Base-by-base conservation (phyloP, 2,329 filamentous ascomycete species). In the Paraphaeosphaeria sporulosa region DNA sequence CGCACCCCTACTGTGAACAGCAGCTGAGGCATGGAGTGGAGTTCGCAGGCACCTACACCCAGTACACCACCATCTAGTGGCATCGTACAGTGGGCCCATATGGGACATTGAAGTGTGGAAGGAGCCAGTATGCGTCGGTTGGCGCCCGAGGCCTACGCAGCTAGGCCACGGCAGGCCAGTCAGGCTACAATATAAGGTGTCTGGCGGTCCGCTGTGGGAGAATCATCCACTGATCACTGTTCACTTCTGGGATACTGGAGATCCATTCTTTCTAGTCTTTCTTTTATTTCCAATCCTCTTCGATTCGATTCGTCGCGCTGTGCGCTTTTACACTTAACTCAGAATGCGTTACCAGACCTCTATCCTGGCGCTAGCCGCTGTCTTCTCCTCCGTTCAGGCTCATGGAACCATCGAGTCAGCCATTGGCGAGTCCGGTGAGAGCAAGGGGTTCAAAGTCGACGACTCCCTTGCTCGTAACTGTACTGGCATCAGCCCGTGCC, bases 401-500 rank as follows among this genome's bases (percentile, higher is more conserved):
- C 74, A 77, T 58, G 73, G 73, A 15, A 72, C 67, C 52, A 71
- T 77, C 51, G 61, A 75, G 21, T 59, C 64, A 0, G 74, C 71
- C 12, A 66, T 71, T 21, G 74, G 74, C 23, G 68, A 75, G 46
- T 51, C 48, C 19, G 74, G 72, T 17, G 47, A 59, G 46, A 74
- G 73, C 56, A 74, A 75, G 62, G 74, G 74, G 32, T 77, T 77
- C 65, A 57, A 71, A 36, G 75, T 75, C 19, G 75, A 77, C 55
- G 67, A 68, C 57, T 63, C 61, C 7, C 62, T 77, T 49, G 74
- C 75, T n/a, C 70, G 75, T 34, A 76, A 78, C 53, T 78, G 75
- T 62, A 77, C 74, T 0, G 72, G 68, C 34, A 78, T 78, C 64
- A 73, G 67, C 48, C 76, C 76, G 40, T 77, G 76, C 64, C 75